Conservation (phyloP, 257 asterid species). For the Nyctanthes arbortristis region DNA sequence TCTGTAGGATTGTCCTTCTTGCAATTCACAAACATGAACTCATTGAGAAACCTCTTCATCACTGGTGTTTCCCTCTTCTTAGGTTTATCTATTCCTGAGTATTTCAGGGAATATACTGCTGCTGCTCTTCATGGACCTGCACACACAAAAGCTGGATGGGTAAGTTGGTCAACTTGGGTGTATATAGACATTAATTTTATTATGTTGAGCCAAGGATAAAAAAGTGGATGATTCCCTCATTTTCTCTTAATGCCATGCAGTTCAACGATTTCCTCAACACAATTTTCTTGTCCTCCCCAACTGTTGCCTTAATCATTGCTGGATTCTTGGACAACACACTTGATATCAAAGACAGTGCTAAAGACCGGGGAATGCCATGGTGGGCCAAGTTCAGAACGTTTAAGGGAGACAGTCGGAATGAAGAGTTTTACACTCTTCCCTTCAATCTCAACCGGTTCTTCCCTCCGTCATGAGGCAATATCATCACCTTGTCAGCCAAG, state of each 20-base stretch:
- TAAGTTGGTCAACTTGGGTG: constrained; percentile 30
- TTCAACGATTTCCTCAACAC: constrained; percentile 95
- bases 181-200: not conserved
- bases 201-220: too few relatives aligned
- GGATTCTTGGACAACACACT: constrained; percentile 94
- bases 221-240: too few relatives aligned
- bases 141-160: constrained; percentile 97
- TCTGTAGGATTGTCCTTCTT: constrained; percentile 88
- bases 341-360: constrained; percentile 83
- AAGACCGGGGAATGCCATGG: constrained; percentile 99
- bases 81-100: constrained; percentile 90
- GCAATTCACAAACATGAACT: constrained; percentile 98
- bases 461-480: constrained; percentile 76
- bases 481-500: not conserved
- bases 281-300: constrained; percentile 75
- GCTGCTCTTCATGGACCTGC: constrained; percentile 87
- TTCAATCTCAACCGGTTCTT: constrained; percentile 92
- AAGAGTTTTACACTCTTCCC: constrained; percentile 97
- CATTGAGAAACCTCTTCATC: constrained; percentile 92
- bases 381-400: constrained; percentile 90
- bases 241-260: constrained; percentile 46
- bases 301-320: constrained; percentile 75
- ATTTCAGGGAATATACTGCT: constrained; percentile 80
- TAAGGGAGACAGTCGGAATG: constrained; percentile 90
- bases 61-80: constrained; percentile 85